Percentiles rank a stretch among this genome's conserved stretches.
Conservation (phyloP, 2,329 filamentous ascomycete species). For the Lasiodiplodia citricola region DNA sequence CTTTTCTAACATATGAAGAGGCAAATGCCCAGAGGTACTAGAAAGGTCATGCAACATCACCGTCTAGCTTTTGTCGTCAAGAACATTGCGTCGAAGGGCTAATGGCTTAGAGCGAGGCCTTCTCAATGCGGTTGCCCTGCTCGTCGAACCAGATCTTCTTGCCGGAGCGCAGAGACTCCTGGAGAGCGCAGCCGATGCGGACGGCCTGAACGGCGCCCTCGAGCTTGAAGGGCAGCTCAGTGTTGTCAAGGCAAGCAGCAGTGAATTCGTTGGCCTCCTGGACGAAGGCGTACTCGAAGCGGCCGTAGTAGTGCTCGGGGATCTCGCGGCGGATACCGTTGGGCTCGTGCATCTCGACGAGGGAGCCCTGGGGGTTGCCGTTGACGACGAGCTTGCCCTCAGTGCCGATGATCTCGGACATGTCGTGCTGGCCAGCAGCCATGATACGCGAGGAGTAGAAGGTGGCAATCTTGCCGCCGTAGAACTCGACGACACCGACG, state of each 20-base stretch:
- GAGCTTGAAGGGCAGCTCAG: slow-evolving; percentile 61
- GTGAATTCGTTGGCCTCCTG: slow-evolving; percentile 69
- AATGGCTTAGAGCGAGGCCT: slow-evolving; percentile 42
- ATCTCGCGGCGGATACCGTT: slow-evolving; percentile 64
- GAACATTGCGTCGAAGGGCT: background rate
- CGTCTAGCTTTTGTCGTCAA: background rate
- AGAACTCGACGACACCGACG: slow-evolving; percentile 69
- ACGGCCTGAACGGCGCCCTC: slow-evolving; percentile 64
- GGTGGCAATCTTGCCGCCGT: slow-evolving; percentile 66
- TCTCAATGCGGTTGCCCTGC: slow-evolving; percentile 51
- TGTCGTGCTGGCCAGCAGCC: slow-evolving; percentile 70
- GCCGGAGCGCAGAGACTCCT: slow-evolving; percentile 50
- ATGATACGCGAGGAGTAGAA: slow-evolving; percentile 71
- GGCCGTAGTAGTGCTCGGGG: slow-evolving; percentile 66
- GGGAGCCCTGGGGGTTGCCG: slow-evolving; percentile 59
- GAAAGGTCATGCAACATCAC: background rate
- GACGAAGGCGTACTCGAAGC: slow-evolving; percentile 68
- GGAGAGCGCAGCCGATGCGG: slow-evolving; percentile 61
- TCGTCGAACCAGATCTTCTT: slow-evolving; percentile 62
- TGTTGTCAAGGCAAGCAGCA: slow-evolving; percentile 62
- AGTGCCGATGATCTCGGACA: slow-evolving; percentile 71
- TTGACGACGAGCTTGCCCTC: slow-evolving; percentile 68
- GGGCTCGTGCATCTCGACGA: slow-evolving; percentile 61
- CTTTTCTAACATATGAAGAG: background rate
- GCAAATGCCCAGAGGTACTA: slow-evolving; percentile 13